phyloP scores from a whole-genome alignment of 1,139 yeast genomes.

The Hyphopichia fennica region DNA sequence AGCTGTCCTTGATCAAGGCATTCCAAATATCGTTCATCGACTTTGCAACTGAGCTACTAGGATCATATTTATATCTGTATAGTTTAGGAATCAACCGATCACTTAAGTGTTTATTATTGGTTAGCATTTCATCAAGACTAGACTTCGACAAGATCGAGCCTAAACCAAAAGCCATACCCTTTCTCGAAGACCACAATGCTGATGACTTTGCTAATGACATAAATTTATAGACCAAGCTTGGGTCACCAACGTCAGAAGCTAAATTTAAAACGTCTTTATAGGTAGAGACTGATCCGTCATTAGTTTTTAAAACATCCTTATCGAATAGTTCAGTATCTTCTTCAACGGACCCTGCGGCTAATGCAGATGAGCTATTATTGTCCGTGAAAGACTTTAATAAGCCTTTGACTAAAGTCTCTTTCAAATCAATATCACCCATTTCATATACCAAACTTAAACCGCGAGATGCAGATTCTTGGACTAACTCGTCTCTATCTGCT shows the following conservation, averaged over 20 bases:
- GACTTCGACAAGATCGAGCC: slow-evolving; percentile 83
- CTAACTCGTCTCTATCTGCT: slow-evolving; percentile 76
- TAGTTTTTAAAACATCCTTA: slow-evolving; percentile 74
- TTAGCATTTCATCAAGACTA: slow-evolving; percentile 63
- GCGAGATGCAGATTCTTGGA: slow-evolving; percentile 90
- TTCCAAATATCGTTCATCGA: slow-evolving; percentile 93
- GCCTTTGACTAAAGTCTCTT: slow-evolving; percentile 74
- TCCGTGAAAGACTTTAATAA: slow-evolving; percentile 80
- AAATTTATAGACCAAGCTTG: slow-evolving; percentile 88
- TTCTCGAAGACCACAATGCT: slow-evolving; percentile 87
- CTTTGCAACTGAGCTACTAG: slow-evolving; percentile 68
- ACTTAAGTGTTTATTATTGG: slow-evolving; percentile 54
- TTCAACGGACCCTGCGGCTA: slow-evolving; percentile 69
- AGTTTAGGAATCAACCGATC: slow-evolving; percentile 74
- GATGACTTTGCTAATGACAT: slow-evolving; percentile 91
- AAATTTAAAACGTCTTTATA: slow-evolving; percentile 81
- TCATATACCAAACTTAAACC: slow-evolving; percentile 85
- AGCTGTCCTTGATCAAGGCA: slow-evolving; percentile 62
- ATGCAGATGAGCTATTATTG: slow-evolving; percentile 46
- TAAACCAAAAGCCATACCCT: slow-evolving; percentile 91
- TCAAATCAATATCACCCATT: slow-evolving; percentile 64
- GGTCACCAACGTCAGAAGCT: slow-evolving; percentile 95
- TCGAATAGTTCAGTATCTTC: slow-evolving; percentile 85
- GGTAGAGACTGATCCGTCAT: slow-evolving; percentile 85
- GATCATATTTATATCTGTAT: slow-evolving; percentile 84